These are phyloP conservation scores for Rhizopogon salebrosus DNA, from an alignment of 768 basidiomycete species.

Conservation along the genomic window DNA sequence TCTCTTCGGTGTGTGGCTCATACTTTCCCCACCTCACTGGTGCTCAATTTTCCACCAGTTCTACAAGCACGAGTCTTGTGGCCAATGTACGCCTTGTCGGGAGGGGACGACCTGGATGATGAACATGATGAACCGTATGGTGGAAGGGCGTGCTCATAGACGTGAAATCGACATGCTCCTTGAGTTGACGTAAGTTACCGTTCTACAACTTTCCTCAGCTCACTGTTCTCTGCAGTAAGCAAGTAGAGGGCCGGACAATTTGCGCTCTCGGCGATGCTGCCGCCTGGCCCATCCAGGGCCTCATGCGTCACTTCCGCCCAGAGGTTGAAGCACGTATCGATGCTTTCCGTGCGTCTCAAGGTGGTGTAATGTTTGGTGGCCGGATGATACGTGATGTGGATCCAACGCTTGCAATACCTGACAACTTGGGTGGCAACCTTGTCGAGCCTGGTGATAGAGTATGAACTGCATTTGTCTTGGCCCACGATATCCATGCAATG, in stretches of 20 bases:
- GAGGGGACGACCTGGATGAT: slow-evolving; percentile 99
- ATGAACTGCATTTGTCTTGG: slow-evolving; percentile 1
- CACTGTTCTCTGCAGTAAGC: slow-evolving; percentile 55
- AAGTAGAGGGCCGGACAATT: slow-evolving; percentile 95
- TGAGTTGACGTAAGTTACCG: slow-evolving; percentile 71
- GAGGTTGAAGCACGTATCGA: slow-evolving; percentile 88
- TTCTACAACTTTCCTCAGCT: not conserved
- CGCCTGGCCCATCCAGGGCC: slow-evolving; percentile 97
- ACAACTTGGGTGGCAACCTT: slow-evolving; percentile 59
- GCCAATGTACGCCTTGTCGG: slow-evolving; percentile 92
- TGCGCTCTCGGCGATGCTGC: slow-evolving; percentile 97
- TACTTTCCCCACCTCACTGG: slow-evolving; percentile 2
- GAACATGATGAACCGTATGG: slow-evolving; percentile 99
- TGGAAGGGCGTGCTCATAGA: slow-evolving; percentile 82
- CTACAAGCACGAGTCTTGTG: slow-evolving; percentile 98
- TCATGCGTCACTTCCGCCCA: slow-evolving; percentile 97
- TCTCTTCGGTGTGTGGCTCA: slow-evolving; percentile 55
- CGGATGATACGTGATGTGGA: slow-evolving; percentile 63
- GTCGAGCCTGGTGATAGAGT: slow-evolving; percentile 35
- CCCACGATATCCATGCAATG: not conserved
- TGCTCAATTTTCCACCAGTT: slow-evolving; percentile 43
- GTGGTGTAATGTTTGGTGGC: slow-evolving; percentile 87
- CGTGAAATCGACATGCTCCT: slow-evolving; percentile 98
- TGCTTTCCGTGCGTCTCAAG: slow-evolving; percentile 67
- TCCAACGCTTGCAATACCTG: slow-evolving; percentile 64